These are phyloP conservation scores for Fusarium marasasianum DNA, from an alignment of 2,329 filamentous ascomycete genomes.

Conservation along the genomic window DNA sequence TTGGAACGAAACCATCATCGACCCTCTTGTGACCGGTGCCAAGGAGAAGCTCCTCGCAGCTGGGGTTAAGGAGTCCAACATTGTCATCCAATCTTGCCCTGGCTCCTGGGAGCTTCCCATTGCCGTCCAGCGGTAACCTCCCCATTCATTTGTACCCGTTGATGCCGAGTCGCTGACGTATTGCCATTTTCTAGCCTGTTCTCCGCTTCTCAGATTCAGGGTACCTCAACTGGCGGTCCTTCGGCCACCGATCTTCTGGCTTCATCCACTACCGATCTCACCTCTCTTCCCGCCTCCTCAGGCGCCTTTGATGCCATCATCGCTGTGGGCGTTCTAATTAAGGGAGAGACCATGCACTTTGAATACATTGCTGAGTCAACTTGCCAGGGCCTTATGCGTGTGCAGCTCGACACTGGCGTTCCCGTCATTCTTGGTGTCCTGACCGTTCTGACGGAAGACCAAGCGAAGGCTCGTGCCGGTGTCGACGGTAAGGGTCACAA, in stretches of 20 bases:
- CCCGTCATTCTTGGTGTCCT: conserved; percentile 93
- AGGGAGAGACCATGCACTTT: conserved; percentile 99
- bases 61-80: conserved; percentile 88
- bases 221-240: conserved; percentile 68
- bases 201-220: conserved; percentile 86
- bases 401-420: conserved; percentile 87
- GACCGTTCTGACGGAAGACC: conserved; percentile 88
- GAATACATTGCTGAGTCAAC: conserved; percentile 97
- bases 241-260: conserved; percentile 82
- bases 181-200: conserved; percentile 68
- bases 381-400: conserved; percentile 90
- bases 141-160: conserved; percentile 8
- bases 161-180: conserved; percentile 23
- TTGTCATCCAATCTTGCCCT: conserved; percentile 88
- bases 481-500: conserved; percentile 77
- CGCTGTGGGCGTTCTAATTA: conserved; percentile 95
- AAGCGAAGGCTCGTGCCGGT: conserved; percentile 86
- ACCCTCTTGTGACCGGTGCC: conserved; percentile 82
- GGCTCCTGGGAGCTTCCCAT: conserved; percentile 95
- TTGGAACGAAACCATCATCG: conserved; percentile 92
- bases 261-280: conserved; percentile 73
- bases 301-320: conserved; percentile 91
- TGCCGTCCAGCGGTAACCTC: conserved; percentile 79
- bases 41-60: conserved; percentile 79
- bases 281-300: conserved; percentile 55